Conservation (phyloP, 2,329 filamentous ascomycete species). For the Penicillium sclerotiorum region DNA sequence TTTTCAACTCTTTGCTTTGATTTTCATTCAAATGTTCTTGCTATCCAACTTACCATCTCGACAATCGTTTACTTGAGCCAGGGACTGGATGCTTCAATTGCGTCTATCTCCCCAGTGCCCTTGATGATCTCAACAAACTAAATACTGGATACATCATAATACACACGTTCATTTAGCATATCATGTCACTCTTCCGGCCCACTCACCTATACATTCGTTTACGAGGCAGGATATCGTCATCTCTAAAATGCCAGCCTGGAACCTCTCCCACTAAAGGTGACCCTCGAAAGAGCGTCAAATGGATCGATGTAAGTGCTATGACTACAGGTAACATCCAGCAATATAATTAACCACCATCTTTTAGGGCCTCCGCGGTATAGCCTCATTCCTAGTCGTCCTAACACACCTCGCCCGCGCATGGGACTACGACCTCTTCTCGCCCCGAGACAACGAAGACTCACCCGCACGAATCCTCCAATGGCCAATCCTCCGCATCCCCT, state of each 20-base stretch:
- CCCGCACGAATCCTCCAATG: constrained; percentile 52
- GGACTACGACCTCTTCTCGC: constrained; percentile 56
- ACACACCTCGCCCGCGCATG: constrained; percentile 57
- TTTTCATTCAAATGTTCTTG: too few species aligned
- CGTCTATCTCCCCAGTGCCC: not conserved
- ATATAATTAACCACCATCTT: not conserved
- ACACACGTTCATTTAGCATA: not conserved
- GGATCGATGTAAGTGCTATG: not conserved
- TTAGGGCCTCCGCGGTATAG: constrained; percentile 55
- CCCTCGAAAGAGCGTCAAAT: constrained; percentile 52
- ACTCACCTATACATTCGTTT: constrained; percentile 21
- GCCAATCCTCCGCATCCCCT: constrained; percentile 58
- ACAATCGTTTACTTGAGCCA: not conserved
- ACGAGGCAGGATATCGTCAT: constrained; percentile 16
- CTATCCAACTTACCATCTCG: too few species aligned
- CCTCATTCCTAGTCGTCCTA: constrained; percentile 56
- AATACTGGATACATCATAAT: too few species aligned
- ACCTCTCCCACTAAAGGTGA: constrained; percentile 33
- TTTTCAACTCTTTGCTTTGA: too few species aligned
- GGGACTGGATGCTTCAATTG: not conserved
- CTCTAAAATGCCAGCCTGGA: constrained; percentile 22
- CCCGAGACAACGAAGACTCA: constrained; percentile 46
- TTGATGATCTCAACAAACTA: not conserved
- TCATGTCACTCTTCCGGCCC: constrained; percentile 12
- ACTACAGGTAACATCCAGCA: not conserved